These are phyloP conservation scores for Lanzia echinophila DNA, from an alignment of 2,329 filamentous ascomycete genomes.

Conservation along the genomic window DNA sequence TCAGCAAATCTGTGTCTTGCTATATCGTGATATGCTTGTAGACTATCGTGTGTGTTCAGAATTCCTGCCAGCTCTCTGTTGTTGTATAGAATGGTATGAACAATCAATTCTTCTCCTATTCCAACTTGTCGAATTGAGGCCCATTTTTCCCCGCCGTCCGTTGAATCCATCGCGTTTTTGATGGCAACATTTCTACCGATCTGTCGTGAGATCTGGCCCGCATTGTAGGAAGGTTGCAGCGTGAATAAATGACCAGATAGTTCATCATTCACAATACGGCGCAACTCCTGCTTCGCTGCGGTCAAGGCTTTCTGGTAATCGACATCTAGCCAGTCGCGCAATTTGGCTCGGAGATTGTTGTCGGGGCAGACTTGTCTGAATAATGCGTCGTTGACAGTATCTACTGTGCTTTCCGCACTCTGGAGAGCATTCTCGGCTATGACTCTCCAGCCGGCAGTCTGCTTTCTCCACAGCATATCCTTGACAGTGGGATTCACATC, in stretches of 20 bases:
- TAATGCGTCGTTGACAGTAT: slow-evolving; percentile 7
- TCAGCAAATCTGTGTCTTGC: slow-evolving; percentile 16
- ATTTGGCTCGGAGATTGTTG: slow-evolving; percentile 8
- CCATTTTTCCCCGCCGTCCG: neutral
- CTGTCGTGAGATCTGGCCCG: neutral
- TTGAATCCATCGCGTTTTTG: slow-evolving; percentile 1
- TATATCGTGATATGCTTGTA: slow-evolving; percentile 13
- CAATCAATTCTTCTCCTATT: neutral
- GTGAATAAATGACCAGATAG: slow-evolving; percentile 11
- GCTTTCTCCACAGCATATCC: slow-evolving; percentile 13
- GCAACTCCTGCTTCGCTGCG: slow-evolving; percentile 13
- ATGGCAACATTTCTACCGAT: slow-evolving; percentile 7
- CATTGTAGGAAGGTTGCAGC: slow-evolving; percentile 9
- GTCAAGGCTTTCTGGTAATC: slow-evolving; percentile 9
- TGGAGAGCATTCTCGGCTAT: slow-evolving; percentile 10
- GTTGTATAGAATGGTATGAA: neutral
- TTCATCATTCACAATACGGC: slow-evolving; percentile 13
- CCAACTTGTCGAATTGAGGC: neutral
- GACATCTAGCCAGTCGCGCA: slow-evolving; percentile 14
- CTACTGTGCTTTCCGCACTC: slow-evolving; percentile 11
- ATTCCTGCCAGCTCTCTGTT: slow-evolving; percentile 7
- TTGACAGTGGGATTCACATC: slow-evolving; percentile 16
- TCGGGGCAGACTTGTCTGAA: slow-evolving; percentile 15
- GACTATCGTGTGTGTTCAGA: slow-evolving; percentile 9
- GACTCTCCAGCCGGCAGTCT: slow-evolving; percentile 12